Conservation (phyloP, 2,329 filamentous ascomycete genomes). For the Cercospora sp. region DNA sequence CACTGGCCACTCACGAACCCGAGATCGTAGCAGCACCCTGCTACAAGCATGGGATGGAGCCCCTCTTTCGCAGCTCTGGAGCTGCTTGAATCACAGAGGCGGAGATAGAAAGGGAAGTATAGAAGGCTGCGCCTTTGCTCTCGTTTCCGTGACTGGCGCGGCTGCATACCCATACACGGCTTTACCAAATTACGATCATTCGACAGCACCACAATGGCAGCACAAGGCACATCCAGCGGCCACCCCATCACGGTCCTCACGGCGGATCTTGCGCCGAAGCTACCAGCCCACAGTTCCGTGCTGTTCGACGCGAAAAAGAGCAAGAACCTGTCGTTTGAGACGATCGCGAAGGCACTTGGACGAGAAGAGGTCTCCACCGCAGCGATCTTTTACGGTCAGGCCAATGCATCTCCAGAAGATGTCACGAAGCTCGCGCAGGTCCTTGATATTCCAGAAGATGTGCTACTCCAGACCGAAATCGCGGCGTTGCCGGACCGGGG, state of each 20-base stretch:
- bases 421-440: slow-evolving; percentile 65
- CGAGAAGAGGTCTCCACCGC: slow-evolving; percentile 83
- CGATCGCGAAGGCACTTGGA: slow-evolving; percentile 70
- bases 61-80: slow-evolving; percentile 16
- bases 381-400: slow-evolving; percentile 88
- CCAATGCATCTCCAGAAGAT: slow-evolving; percentile 70
- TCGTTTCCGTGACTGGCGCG: not conserved
- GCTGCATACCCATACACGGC: not conserved
- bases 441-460: slow-evolving; percentile 60
- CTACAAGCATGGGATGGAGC: slow-evolving; percentile 12
- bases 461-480: slow-evolving; percentile 61
- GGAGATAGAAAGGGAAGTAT: slow-evolving; percentile 6
- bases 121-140: slow-evolving; percentile 4
- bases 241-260: slow-evolving; percentile 29
- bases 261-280: slow-evolving; percentile 66
- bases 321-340: slow-evolving; percentile 75
- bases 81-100: slow-evolving; percentile 13
- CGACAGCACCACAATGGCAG: slow-evolving; percentile 19
- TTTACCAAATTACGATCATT: not conserved
- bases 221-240: slow-evolving; percentile 28
- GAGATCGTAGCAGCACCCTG: slow-evolving; percentile 17
- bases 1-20: slow-evolving; percentile 3
- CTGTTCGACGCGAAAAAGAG: slow-evolving; percentile 80
- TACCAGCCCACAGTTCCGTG: slow-evolving; percentile 68
- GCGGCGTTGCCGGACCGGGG: slow-evolving; percentile 79